Conservation (phyloP, 768 basidiomycete genomes). For the Russula lepida region DNA sequence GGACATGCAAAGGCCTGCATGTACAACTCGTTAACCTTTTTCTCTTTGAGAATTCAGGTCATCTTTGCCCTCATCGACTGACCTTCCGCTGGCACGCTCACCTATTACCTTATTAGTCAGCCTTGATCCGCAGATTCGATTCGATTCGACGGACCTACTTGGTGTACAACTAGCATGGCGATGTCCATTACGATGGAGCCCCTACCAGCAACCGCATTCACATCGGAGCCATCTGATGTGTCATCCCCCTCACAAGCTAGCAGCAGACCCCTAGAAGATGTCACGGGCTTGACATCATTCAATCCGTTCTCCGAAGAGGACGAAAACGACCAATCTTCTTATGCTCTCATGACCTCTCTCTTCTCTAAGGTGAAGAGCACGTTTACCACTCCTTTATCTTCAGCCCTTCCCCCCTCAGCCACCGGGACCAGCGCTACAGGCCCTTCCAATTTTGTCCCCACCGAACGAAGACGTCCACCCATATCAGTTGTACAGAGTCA, state of each 20-base stretch:
- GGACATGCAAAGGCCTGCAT: background rate
- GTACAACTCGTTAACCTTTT: background rate
- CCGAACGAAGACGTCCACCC: slow-evolving; percentile 57
- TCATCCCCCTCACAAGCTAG: slow-evolving; percentile 57
- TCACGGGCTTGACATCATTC: slow-evolving; percentile 72
- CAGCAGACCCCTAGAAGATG: slow-evolving; percentile 50
- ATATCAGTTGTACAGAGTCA: slow-evolving; percentile 35
- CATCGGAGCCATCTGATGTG: slow-evolving; percentile 32
- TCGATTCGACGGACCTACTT: background rate
- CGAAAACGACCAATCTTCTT: slow-evolving; percentile 81
- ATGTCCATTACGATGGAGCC: slow-evolving; percentile 10
- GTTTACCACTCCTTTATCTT: slow-evolving; percentile 56
- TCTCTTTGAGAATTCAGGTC: background rate
- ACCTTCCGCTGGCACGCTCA: background rate
- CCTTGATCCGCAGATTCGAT: background rate
- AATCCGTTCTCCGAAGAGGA: slow-evolving; percentile 93
- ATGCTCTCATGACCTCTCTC: slow-evolving; percentile 72
- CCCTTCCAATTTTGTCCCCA: slow-evolving; percentile 26
- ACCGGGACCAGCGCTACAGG: slow-evolving; percentile 22
- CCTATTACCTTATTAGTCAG: background rate
- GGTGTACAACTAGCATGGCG: background rate
- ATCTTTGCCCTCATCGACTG: background rate
- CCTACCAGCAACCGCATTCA: background rate
- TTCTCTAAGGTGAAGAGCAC: slow-evolving; percentile 78
- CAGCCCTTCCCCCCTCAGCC: slow-evolving; percentile 36